Conservation (phyloP, 1,139 yeast species). For the Debaryomyces nepalensis region DNA sequence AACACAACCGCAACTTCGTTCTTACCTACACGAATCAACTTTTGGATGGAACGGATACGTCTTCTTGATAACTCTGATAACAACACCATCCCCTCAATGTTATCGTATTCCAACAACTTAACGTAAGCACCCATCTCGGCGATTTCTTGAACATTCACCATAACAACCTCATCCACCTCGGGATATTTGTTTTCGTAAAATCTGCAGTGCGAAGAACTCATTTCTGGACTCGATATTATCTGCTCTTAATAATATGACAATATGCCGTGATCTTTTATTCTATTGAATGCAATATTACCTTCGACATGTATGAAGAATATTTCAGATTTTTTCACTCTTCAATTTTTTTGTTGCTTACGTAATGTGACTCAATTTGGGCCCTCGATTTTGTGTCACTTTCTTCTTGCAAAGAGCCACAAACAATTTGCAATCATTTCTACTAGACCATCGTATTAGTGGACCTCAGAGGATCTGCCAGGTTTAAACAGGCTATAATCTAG, state of each 20-base stretch:
- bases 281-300: conserved; percentile 3
- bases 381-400: conserved; percentile 11
- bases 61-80: conserved; percentile 96
- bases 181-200: conserved; percentile 98
- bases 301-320: conserved; percentile 4
- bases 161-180: conserved; percentile 97
- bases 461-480: not conserved
- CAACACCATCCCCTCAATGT: conserved; percentile 98
- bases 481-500: not conserved
- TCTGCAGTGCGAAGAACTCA: conserved; percentile 93
- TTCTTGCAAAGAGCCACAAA: conserved; percentile 11
- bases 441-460: not conserved
- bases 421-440: conserved; percentile 13
- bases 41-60: conserved; percentile 97
- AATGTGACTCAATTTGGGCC: conserved; percentile 1
- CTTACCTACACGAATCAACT: conserved; percentile 96
- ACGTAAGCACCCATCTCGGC: conserved; percentile 99
- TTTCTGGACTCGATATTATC: conserved; percentile 25
- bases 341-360: conserved; percentile 7
- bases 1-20: conserved; percentile 98
- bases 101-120: conserved; percentile 92
- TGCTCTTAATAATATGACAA: not conserved
- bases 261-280: conserved; percentile 1
- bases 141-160: conserved; percentile 97
- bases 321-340: conserved; percentile 8